Evolutionary conservation across 2,329 filamentous ascomycete genomes (phyloP).

Genomic region (Penicillium sp.): DNA sequence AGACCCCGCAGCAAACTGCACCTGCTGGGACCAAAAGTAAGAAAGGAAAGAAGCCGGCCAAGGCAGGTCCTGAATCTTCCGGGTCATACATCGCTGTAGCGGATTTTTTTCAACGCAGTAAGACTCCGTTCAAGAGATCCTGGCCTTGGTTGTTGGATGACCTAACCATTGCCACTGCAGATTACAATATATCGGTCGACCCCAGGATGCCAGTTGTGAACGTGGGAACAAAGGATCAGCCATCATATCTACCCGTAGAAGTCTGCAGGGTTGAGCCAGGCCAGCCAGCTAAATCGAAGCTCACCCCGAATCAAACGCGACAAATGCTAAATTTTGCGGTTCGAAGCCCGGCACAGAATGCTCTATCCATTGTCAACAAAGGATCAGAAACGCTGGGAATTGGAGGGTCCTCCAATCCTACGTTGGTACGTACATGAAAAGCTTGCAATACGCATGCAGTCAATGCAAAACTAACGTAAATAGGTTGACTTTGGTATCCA

Average conservation of each 20-base stretch:
- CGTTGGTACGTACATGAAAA: constrained; percentile 47
- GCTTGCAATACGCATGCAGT: not conserved
- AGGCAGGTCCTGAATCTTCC: constrained; percentile 36
- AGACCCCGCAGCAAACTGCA: constrained; percentile 15
- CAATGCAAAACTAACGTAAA: not conserved
- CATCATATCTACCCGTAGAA: constrained; percentile 71
- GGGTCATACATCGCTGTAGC: constrained; percentile 57
- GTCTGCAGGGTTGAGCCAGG: constrained; percentile 67
- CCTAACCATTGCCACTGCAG: constrained; percentile 29
- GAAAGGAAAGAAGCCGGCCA: constrained; percentile 37
- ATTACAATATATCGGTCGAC: constrained; percentile 43
- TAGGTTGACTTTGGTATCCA: constrained; percentile 66
- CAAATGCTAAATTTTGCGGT: constrained; percentile 76
- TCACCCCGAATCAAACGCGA: constrained; percentile 65
- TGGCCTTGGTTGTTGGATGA: not conserved
- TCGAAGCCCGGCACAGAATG: constrained; percentile 69
- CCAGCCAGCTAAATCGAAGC: constrained; percentile 65
- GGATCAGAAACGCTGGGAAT: constrained; percentile 64
- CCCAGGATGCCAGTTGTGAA: constrained; percentile 67
- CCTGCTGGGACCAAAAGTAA: constrained; percentile 25
- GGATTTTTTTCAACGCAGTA: constrained; percentile 55
- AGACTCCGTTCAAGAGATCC: constrained; percentile 24
- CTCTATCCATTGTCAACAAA: constrained; percentile 64
- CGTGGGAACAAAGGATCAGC: constrained; percentile 61
- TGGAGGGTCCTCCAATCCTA: constrained; percentile 48